Percentiles rank a stretch among this genome's conserved stretches.
phyloP scores from a whole-genome alignment of 2,329 filamentous ascomycete species.

The Fusarium nurragi region DNA sequence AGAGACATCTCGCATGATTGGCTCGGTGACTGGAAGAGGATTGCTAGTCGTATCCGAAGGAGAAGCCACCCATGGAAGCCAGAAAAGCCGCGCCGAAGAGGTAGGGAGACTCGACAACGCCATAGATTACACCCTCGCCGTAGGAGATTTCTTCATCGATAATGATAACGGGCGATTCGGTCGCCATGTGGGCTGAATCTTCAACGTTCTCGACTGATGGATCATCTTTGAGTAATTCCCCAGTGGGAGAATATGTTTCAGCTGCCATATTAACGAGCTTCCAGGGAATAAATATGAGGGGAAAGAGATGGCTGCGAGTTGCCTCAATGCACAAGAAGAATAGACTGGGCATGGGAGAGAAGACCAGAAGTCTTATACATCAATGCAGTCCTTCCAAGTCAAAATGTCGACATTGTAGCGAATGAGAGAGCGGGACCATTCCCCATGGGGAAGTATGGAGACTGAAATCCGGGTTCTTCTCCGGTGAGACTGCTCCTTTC shows the following conservation, averaged over 20 bases:
- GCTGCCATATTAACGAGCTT: not conserved
- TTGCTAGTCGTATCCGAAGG: slow-evolving; percentile 43
- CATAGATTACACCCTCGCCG: not conserved
- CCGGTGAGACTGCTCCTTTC: too few relatives aligned
- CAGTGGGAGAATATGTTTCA: not conserved
- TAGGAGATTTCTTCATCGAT: slow-evolving; percentile 1
- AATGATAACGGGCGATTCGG: not conserved
- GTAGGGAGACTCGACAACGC: not conserved
- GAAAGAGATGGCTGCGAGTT: not conserved
- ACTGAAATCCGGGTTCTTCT: too few relatives aligned
- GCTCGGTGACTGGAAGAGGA: slow-evolving; percentile 43
- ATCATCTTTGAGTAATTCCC: not conserved
- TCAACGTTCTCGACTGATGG: not conserved
- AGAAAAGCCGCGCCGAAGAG: slow-evolving; percentile 2
- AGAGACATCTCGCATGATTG: slow-evolving; percentile 43
- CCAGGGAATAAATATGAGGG: too few relatives aligned
- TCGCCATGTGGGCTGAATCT: not conserved
- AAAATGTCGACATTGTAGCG: not conserved
- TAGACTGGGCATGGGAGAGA: not conserved
- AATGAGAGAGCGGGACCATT: not conserved
- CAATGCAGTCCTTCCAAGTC: not conserved
- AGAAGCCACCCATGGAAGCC: slow-evolving; percentile 11
- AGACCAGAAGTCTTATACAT: not conserved
- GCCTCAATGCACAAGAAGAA: not conserved
- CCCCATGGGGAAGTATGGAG: not conserved